Evolutionary conservation across 2,329 filamentous ascomycete genomes (phyloP).

Genomic region (Rosellinia necatrix): DNA sequence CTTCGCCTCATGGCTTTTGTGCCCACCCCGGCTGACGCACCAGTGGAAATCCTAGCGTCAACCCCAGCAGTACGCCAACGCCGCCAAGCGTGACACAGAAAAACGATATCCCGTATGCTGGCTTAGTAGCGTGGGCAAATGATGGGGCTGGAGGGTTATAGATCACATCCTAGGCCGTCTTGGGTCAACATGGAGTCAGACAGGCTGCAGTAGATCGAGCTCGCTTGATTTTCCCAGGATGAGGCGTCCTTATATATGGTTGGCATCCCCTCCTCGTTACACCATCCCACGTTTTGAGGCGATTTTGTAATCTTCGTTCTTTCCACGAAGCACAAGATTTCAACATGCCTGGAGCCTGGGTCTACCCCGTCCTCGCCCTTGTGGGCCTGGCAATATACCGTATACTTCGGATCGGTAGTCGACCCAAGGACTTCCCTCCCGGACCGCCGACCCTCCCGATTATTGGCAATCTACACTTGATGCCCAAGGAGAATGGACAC

Average conservation of each 20-base stretch:
- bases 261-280: slow-evolving; percentile 8
- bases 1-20: slow-evolving; percentile 9
- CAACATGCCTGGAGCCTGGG: slow-evolving; percentile 27
- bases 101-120: neutral
- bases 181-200: slow-evolving; percentile 29
- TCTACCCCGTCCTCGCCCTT: slow-evolving; percentile 28
- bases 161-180: slow-evolving; percentile 16
- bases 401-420: slow-evolving; percentile 30
- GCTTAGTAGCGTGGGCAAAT: neutral
- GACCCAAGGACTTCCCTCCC: slow-evolving; percentile 30
- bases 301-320: slow-evolving; percentile 14
- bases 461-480: slow-evolving; percentile 30
- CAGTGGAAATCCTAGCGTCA: slow-evolving; percentile 15
- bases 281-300: neutral
- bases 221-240: neutral
- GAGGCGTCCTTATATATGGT: slow-evolving; percentile 18
- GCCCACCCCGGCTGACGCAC: slow-evolving; percentile 22
- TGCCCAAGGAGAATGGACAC: slow-evolving; percentile 30
- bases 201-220: slow-evolving; percentile 12
- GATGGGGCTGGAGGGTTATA: slow-evolving; percentile 7
- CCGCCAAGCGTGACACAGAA: slow-evolving; percentile 12
- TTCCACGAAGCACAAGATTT: slow-evolving; percentile 8
- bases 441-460: slow-evolving; percentile 31
- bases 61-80: slow-evolving; percentile 12
- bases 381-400: slow-evolving; percentile 29